These are phyloP conservation scores for Tuber borchii DNA, from an alignment of 495 filamentous ascomycete genomes.

Conservation along the genomic window DNA sequence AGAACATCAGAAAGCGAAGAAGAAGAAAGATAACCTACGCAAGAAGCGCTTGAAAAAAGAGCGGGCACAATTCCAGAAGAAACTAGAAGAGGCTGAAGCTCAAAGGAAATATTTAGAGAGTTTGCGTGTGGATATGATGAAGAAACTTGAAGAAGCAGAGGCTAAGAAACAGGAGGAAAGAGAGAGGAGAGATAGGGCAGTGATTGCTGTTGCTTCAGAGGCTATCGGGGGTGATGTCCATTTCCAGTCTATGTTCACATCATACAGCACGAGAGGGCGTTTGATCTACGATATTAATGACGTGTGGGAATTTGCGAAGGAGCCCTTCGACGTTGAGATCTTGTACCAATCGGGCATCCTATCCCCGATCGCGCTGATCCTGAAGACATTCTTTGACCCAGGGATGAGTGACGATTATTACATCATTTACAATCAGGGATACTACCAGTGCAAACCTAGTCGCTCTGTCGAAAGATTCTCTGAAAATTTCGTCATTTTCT, in stretches of 20 bases:
- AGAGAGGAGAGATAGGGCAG: neutral
- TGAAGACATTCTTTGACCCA: too few relatives aligned
- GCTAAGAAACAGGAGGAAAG: neutral
- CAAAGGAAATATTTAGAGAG: neutral
- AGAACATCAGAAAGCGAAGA: constrained; percentile 28
- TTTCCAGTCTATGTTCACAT: too few relatives aligned
- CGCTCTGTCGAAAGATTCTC: too few relatives aligned
- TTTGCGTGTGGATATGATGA: neutral
- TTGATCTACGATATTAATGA: neutral
- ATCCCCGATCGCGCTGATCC: too few relatives aligned
- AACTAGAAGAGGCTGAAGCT: neutral
- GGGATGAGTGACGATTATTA: too few relatives aligned
- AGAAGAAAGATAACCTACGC: constrained; percentile 27
- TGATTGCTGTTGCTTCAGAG: neutral
- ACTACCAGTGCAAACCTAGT: too few relatives aligned
- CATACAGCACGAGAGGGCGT: neutral
- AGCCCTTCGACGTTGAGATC: too few relatives aligned
- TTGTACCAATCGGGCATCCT: too few relatives aligned
- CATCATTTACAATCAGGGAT: too few relatives aligned
- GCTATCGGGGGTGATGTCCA: too few relatives aligned
- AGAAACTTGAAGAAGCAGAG: neutral
- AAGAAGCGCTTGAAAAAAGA: neutral
- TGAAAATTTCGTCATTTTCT: too few relatives aligned
- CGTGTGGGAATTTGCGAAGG: too few relatives aligned
- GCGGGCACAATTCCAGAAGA: neutral